Evolutionary conservation across 2,329 filamentous ascomycete genomes (phyloP), one percentile per base, ranked within the genome.

Genomic region (Colletotrichum sp.): DNA sequence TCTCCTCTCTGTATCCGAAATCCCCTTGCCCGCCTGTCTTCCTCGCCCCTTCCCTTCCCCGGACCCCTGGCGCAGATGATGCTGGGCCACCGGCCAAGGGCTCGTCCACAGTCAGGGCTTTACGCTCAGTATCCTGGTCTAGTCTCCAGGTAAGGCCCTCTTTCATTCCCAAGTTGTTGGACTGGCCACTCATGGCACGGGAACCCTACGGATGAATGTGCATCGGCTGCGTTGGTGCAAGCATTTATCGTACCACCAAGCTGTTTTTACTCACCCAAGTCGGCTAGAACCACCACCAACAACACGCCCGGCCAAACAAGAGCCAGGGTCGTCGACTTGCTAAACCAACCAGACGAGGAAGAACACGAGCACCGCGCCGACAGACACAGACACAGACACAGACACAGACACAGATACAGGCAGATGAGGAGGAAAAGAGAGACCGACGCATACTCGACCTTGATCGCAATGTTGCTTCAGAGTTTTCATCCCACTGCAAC

Each of bases 141-240:
- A 68, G 70, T 36, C 48, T 65, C 56, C 65, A 60, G 70, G 70
- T 70, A 65, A 73, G 64, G 56, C 64, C 64, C 70, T 75, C 73
- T 73, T 61, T 73, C 56, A 62, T 75, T 75, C 73, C 73, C 73
- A 73, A 75, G 58, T 73, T 68, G 73, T 43, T 73, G 73, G 73
- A 69, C 73, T 58, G 56, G 38, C 73, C 73, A 75, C n/a, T 75
- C 70, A 75, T 52, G 12, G 18, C 38, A 38, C 43, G 21, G 21
- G 58, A 60, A 61, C 28, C 34, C 64, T 32, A 68, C 43, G 26
- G 70, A 65, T 67, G 70, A 69, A 73, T 68, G 55, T 68, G 70
- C 56, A 10, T 75, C 73, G 70, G 62, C 70, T 73, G 56, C 70
- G 56, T 64, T 68, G 73, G 58, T 73, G 70, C 73, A 73, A 61